Conservation (phyloP, 169 alveolate genomes). For the Cryptosporidium ryanae region DNA sequence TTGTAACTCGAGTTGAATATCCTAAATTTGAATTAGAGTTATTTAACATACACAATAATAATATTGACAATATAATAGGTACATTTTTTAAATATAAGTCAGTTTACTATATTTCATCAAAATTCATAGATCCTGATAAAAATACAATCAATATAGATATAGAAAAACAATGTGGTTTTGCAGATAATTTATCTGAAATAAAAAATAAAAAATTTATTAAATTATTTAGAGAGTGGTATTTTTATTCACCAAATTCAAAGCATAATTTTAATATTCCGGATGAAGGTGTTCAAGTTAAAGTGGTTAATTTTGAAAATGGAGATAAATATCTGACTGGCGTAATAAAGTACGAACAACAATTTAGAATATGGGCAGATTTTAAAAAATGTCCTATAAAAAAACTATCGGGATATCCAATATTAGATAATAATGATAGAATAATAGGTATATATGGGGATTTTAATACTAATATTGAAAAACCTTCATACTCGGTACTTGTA, state of each 20-base stretch:
- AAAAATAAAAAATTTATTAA: neutral
- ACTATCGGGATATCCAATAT: constrained; percentile 36
- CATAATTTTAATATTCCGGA: constrained; percentile 41
- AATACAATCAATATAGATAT: neutral
- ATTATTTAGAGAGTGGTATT: constrained; percentile 19
- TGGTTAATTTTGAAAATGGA: neutral
- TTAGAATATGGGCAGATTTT: constrained; percentile 33
- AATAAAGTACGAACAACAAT: neutral
- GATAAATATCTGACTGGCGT: neutral
- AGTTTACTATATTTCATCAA: constrained; percentile 13
- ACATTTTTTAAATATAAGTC: constrained; percentile 23
- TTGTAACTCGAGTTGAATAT: neutral
- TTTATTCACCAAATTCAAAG: constrained; percentile 15
- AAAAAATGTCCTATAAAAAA: constrained; percentile 15
- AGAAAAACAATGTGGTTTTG: no score
- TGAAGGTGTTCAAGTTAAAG: neutral
- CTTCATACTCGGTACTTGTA: constrained; percentile 7
- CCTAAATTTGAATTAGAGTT: neutral
- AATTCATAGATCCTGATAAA: constrained; percentile 17
- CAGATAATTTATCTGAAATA: neutral
- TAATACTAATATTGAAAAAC: constrained; percentile 3
- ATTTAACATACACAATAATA: neutral
- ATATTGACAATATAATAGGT: constrained; percentile 14
- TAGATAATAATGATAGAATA: constrained; percentile 7
- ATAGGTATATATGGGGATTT: constrained; percentile 58